Conservation (phyloP, 1,284 basidiomycete genomes). For the Pseudozyma sp. region DNA sequence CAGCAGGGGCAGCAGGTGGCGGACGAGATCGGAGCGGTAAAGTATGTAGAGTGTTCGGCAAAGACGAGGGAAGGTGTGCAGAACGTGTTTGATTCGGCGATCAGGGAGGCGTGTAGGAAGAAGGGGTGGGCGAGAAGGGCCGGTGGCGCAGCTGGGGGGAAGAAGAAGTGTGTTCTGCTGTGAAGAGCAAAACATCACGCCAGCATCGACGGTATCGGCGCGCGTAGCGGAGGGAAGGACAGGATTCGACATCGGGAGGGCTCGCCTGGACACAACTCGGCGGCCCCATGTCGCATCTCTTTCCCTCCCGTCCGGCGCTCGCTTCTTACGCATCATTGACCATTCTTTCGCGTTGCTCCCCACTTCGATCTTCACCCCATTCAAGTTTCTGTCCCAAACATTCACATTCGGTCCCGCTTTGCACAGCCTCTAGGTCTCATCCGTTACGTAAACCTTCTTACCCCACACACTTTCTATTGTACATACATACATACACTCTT, state of each 20-base stretch:
- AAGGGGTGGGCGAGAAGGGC: constrained; percentile 37
- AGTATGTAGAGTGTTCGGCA: constrained; percentile 92
- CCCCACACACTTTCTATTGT: neutral
- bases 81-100: constrained; percentile 90
- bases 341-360: too few species aligned
- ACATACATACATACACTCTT: too few species aligned
- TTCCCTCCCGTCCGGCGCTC: neutral
- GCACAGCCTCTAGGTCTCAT: too few species aligned
- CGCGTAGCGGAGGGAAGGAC: neutral
- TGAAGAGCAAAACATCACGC: constrained; percentile 63
- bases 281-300: neutral
- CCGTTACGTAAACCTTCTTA: neutral
- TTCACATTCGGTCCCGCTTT: too few species aligned
- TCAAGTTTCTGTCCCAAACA: too few species aligned
- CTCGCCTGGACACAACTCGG: neutral
- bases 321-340: too few species aligned
- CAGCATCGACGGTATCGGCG: neutral
- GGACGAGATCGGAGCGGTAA: constrained; percentile 88
- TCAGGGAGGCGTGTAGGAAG: constrained; percentile 78
- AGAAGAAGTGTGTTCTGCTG: constrained; percentile 81
- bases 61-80: constrained; percentile 89
- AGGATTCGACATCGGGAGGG: neutral
- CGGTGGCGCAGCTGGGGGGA: constrained; percentile 69
- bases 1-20: constrained; percentile 76
- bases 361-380: too few species aligned